Evolutionary conservation across 495 filamentous ascomycete genomes (phyloP).

Genomic region (Trichoderma erinaceum): DNA sequence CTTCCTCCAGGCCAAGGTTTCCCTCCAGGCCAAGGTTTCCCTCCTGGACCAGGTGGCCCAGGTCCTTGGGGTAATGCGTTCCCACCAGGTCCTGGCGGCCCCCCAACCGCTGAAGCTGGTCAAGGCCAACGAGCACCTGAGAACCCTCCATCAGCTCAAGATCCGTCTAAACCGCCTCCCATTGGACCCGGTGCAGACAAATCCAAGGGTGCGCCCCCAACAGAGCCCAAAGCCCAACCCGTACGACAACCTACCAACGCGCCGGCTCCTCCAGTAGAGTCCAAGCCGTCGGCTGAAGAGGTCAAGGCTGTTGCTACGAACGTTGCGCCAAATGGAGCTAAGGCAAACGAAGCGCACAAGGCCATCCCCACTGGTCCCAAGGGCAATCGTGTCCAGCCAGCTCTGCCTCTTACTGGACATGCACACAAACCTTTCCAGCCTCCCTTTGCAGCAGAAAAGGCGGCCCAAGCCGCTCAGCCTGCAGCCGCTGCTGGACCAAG

Average conservation of each 20-base stretch:
- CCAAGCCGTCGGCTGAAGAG: slow-evolving; percentile 56
- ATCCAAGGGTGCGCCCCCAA: slow-evolving; percentile 32
- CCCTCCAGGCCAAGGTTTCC: slow-evolving; percentile 75
- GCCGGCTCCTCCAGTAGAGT: slow-evolving; percentile 54
- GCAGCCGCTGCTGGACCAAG: slow-evolving; percentile 29
- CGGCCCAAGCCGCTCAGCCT: slow-evolving; percentile 30
- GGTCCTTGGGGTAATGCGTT: slow-evolving; percentile 52
- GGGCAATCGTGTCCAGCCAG: slow-evolving; percentile 42
- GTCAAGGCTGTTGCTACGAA: slow-evolving; percentile 44
- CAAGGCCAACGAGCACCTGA: slow-evolving; percentile 33
- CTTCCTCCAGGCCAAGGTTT: slow-evolving; percentile 76
- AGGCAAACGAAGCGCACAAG: slow-evolving; percentile 34
- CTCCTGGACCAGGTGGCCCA: slow-evolving; percentile 49
- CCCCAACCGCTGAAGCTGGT: slow-evolving; percentile 30
- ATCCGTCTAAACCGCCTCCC: slow-evolving; percentile 41
- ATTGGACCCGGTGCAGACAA: slow-evolving; percentile 51
- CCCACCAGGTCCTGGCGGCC: slow-evolving; percentile 32
- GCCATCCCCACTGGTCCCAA: slow-evolving; percentile 57
- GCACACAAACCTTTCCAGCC: slow-evolving; percentile 39
- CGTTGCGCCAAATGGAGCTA: slow-evolving; percentile 30
- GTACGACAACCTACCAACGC: slow-evolving; percentile 25
- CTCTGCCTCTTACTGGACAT: slow-evolving; percentile 64
- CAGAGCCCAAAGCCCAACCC: slow-evolving; percentile 39
- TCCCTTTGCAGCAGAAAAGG: slow-evolving; percentile 1
- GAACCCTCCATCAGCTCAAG: slow-evolving; percentile 21